A percentile compares a stretch with the other conserved stretches of the same genome.
Evolutionary conservation across 441 rosid genomes (phyloP).

Genomic region (Aquilaria agallochum): DNA sequence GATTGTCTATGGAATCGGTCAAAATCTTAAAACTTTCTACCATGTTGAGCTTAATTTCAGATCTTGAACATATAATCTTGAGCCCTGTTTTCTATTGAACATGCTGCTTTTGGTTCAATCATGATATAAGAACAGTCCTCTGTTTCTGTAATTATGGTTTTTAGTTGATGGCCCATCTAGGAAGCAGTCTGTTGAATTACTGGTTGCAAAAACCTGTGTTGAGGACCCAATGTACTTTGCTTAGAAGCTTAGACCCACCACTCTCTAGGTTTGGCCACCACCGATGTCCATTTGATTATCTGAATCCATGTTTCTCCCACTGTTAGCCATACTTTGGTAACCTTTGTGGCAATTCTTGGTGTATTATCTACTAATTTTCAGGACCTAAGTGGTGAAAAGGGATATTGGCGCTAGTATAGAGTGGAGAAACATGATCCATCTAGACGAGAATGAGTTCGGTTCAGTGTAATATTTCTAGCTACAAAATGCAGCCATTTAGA

Average conservation of each 20-base stretch:
- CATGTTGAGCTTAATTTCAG: too few relatives aligned
- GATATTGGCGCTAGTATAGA: too few relatives aligned
- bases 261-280: conserved; percentile 18
- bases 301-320: conserved; percentile 4
- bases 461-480: too few relatives aligned
- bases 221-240: conserved; percentile 21
- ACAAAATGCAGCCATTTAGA: too few relatives aligned
- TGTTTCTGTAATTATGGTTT: conserved; percentile 15
- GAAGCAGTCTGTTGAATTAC: conserved; percentile 27
- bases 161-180: conserved; percentile 21
- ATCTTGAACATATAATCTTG: too few relatives aligned
- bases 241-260: conserved; percentile 25
- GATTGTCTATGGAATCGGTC: too few relatives aligned
- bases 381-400: neutral
- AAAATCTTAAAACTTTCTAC: too few relatives aligned
- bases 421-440: too few relatives aligned
- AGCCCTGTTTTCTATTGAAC: neutral
- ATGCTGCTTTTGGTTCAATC: conserved; percentile 3
- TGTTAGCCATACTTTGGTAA: conserved; percentile 23
- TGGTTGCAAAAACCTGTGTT: conserved; percentile 23
- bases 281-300: neutral
- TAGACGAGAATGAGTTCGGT: too few relatives aligned
- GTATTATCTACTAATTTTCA: conserved; percentile 15
- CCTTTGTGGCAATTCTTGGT: conserved; percentile 17
- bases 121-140: neutral